These are phyloP conservation scores for Rubroshorea leprosula DNA, from an alignment of 345 rosid species.

Conservation along the genomic window DNA sequence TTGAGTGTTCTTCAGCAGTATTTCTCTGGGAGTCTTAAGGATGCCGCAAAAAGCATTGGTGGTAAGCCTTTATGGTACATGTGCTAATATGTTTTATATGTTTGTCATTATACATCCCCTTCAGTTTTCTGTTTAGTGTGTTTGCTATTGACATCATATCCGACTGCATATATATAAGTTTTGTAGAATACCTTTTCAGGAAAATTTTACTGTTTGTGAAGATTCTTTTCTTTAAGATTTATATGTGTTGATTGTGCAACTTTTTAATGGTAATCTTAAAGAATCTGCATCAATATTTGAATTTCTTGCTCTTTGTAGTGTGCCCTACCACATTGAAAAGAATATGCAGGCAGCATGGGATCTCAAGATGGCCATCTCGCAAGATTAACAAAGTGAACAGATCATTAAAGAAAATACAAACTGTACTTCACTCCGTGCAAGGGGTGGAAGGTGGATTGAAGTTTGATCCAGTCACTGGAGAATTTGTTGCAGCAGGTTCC, in stretches of 20 bases:
- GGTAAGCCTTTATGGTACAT: slow-evolving; percentile 42
- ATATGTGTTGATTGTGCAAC: background rate
- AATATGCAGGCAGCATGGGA: slow-evolving; percentile 93
- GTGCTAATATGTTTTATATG: background rate
- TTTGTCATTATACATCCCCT: background rate
- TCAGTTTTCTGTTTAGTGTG: background rate
- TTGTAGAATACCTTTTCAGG: background rate
- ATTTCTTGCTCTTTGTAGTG: slow-evolving; percentile 40
- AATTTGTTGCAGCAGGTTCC: slow-evolving; percentile 56
- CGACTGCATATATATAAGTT: background rate
- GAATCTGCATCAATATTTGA: slow-evolving; percentile 10
- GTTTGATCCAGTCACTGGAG: slow-evolving; percentile 66
- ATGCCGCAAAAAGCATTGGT: slow-evolving; percentile 92
- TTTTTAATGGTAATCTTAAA: background rate
- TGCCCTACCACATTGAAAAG: slow-evolving; percentile 94
- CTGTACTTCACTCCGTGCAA: slow-evolving; percentile 77
- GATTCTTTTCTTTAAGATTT: background rate
- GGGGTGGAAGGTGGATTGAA: slow-evolving; percentile 82
- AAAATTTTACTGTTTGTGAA: background rate
- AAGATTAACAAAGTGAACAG: slow-evolving; percentile 90
- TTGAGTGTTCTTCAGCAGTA: slow-evolving; percentile 79
- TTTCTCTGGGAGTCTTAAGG: slow-evolving; percentile 88
- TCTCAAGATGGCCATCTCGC: slow-evolving; percentile 91
- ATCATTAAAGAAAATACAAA: slow-evolving; percentile 70
- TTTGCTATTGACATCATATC: background rate